Evolutionary conservation across 495 filamentous ascomycete species (phyloP).

Genomic region (Cudoniella acicularis): DNA sequence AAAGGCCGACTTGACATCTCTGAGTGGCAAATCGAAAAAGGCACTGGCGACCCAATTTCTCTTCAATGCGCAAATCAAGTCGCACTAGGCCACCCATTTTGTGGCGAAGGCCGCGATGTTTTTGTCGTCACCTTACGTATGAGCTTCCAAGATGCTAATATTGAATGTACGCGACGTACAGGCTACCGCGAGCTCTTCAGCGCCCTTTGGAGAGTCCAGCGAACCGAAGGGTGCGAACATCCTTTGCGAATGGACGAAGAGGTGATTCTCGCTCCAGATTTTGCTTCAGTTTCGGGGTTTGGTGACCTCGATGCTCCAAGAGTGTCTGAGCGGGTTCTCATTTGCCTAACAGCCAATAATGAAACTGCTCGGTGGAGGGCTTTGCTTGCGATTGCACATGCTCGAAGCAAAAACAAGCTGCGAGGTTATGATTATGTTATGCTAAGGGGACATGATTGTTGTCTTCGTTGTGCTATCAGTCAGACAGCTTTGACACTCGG

Average conservation of each 20-base stretch:
- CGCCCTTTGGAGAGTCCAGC: not conserved
- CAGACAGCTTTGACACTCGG: not conserved
- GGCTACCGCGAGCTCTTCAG: not conserved
- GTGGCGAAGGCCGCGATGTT: not conserved
- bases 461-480: not conserved
- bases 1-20: not conserved
- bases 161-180: not conserved
- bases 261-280: not conserved
- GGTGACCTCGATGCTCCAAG: not conserved
- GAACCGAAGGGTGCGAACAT: not conserved
- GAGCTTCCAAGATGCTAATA: not conserved
- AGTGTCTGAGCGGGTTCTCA: not conserved
- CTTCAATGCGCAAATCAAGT: not conserved
- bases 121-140: not conserved
- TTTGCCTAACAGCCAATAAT: not conserved
- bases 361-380: not conserved
- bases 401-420: not conserved
- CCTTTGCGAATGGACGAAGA: not conserved
- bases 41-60: not conserved
- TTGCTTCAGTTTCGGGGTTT: not conserved
- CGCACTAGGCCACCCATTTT: not conserved
- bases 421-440: not conserved
- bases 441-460: not conserved
- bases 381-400: not conserved
- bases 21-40: not conserved